Base-by-base conservation (phyloP, 441 rosid genomes). In the Aleurites moluccanus region DNA sequence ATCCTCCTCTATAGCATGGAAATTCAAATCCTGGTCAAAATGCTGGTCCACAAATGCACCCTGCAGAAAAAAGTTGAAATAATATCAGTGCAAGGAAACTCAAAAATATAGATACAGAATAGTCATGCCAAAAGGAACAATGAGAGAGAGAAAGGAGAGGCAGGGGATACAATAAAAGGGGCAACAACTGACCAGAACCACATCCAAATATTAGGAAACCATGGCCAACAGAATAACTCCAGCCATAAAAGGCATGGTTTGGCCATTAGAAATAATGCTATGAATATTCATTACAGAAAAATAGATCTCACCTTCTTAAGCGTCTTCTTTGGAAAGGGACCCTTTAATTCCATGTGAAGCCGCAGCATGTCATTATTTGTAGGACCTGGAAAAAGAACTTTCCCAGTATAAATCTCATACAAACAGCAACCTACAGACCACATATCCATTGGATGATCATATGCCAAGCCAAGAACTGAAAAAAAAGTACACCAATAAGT, bases 361-460 rank as follows among this genome's bases (percentile, higher is more conserved):
- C 99, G 96, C 75, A 96, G 83, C 98, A 96, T 96, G 84, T 96
- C 99, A 85, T 92, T 96, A 85, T 96, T 96, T 64, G 92, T 85
- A 53, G 90, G 78, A 75, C 99, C 99, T 30, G 98, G 99, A 80
- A 94, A 96, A 73, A 96, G 97, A 79, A 96, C 99, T 84, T 94
- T 96, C 66, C 99, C 99, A 2, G 93, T 82, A 84, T 90, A 94
- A 77, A 96, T 93, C 84, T 96, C 98, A 83, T 88, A 96, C 76
- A 96, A 83, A 78, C 98, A 94, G 90, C 99, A 96, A 73, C 99
- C 99, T 47, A 96, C 98, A n/a, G 99, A 96, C 99, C 99, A 96
- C 35, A 96, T 87, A 87, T 94, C 99, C 86, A 96, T 78, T 0
- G 99, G 98, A 83, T 96, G 98, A 83, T 96, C 99, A 81, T 94